A percentile compares a stretch with the other conserved stretches of the same genome.
Conservation (phyloP, 2,329 filamentous ascomycete genomes). For the Cordyceps cateniannulata region DNA sequence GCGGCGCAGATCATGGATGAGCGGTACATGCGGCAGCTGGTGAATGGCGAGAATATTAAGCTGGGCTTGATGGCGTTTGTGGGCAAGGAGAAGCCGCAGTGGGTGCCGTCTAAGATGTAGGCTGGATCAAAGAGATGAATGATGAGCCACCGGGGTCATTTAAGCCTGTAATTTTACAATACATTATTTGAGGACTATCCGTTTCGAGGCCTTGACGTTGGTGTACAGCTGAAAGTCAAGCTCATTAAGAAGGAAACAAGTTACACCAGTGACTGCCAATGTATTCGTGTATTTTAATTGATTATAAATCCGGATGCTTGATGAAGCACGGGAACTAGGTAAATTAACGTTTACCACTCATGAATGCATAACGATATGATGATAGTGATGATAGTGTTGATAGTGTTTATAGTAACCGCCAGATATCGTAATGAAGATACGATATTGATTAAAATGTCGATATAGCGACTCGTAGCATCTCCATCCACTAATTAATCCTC, state of each 20-base stretch:
- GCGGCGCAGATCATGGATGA: conserved; percentile 34
- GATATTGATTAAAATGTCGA: too few species aligned
- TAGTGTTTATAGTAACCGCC: too few species aligned
- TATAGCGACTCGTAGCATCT: too few species aligned
- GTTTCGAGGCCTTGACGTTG: too few species aligned
- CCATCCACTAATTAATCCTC: not conserved
- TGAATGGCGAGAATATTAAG: conserved; percentile 39
- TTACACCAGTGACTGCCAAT: not conserved
- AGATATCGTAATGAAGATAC: too few species aligned
- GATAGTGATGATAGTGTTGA: too few species aligned
- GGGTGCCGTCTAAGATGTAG: conserved; percentile 42
- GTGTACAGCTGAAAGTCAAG: too few species aligned
- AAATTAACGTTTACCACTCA: too few species aligned
- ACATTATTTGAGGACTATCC: not conserved
- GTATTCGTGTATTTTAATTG: too few species aligned
- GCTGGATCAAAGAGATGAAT: not conserved
- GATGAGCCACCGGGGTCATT: not conserved
- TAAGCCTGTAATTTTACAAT: not conserved
- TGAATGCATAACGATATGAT: too few species aligned
- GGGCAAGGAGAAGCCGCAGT: conserved; percentile 41
- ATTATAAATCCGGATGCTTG: too few species aligned
- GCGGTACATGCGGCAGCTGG: conserved; percentile 32
- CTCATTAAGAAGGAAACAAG: not conserved
- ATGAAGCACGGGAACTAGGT: too few species aligned
- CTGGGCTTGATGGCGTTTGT: conserved; percentile 46